phyloP scores from a whole-genome alignment of 1,139 yeast genomes.

The Candida tropicalis region DNA sequence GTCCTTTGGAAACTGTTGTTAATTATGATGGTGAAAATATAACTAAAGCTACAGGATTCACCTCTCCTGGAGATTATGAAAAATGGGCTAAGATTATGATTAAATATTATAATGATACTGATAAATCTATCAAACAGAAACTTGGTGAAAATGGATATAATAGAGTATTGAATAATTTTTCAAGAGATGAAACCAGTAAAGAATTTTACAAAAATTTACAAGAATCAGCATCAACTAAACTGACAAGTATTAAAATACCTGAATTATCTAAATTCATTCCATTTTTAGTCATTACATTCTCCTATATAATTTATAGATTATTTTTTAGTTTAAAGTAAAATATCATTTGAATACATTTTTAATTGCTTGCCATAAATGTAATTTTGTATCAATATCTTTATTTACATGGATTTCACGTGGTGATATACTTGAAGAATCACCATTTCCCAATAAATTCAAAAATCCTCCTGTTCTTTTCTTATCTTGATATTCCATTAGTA shows the following conservation, averaged over 20 bases:
- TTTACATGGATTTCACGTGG: conserved; percentile 10
- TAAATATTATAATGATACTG: conserved; percentile 36
- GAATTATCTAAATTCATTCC: conserved; percentile 3
- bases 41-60: conserved; percentile 73
- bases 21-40: conserved; percentile 41
- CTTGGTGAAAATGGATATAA: conserved; percentile 55
- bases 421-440: conserved; percentile 3
- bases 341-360: conserved; percentile 29
- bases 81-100: conserved; percentile 68
- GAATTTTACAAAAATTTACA: conserved; percentile 39
- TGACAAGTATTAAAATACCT: conserved; percentile 1
- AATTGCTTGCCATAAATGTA: conserved; percentile 37
- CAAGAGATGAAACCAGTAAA: conserved; percentile 63
- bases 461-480: conserved; percentile 8
- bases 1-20: conserved; percentile 84
- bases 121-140: conserved; percentile 26
- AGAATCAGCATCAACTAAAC: conserved; percentile 1
- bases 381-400: conserved; percentile 24
- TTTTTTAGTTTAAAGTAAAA: not conserved
- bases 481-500: conserved; percentile 7
- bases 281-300: conserved; percentile 1
- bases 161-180: conserved; percentile 56
- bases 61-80: conserved; percentile 53
- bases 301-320: conserved; percentile 9
- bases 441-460: conserved; percentile 15